Evolutionary conservation across 768 basidiomycete genomes (phyloP).

Genomic region (Basidioascus undulatus): DNA sequence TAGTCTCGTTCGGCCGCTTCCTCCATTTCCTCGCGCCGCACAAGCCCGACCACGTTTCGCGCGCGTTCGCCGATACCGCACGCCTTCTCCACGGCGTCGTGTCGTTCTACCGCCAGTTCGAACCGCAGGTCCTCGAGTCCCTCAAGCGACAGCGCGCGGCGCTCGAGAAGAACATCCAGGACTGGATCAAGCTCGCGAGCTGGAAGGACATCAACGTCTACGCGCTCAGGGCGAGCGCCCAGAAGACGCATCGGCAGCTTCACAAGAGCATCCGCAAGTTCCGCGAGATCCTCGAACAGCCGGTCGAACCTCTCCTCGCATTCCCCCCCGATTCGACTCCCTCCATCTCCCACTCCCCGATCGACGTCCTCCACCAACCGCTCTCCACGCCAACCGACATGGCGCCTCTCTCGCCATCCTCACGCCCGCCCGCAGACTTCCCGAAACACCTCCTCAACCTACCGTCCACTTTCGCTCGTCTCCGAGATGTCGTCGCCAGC

Average conservation of each 20-base stretch:
- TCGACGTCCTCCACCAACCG: slow-evolving; percentile 6
- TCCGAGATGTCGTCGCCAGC: slow-evolving; percentile 27
- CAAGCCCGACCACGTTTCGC: slow-evolving; percentile 16
- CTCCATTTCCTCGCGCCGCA: slow-evolving; percentile 19
- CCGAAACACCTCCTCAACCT: slow-evolving; percentile 20
- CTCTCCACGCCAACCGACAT: no score
- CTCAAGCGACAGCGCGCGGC: slow-evolving; percentile 31
- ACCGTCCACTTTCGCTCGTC: slow-evolving; percentile 24
- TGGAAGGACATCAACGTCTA: slow-evolving; percentile 96
- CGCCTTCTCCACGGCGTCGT: slow-evolving; percentile 37
- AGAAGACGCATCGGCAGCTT: slow-evolving; percentile 67
- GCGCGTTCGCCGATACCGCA: slow-evolving; percentile 27
- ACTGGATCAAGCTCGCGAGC: slow-evolving; percentile 80
- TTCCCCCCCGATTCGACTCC: not conserved
- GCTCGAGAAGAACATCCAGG: slow-evolving; percentile 57
- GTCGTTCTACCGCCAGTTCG: slow-evolving; percentile 40
- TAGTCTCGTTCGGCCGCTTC: slow-evolving; percentile 41
- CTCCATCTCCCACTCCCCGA: not conserved
- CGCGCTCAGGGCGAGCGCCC: slow-evolving; percentile 74
- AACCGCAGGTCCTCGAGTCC: slow-evolving; percentile 23
- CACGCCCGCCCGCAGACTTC: not conserved
- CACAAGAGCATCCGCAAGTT: slow-evolving; percentile 80
- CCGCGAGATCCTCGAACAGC: slow-evolving; percentile 62
- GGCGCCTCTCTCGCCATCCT: slow-evolving; percentile 3
- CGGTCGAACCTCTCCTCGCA: slow-evolving; percentile 14